Evolutionary conservation across 768 basidiomycete genomes (phyloP), one percentile per base, ranked within the genome.

Genomic region (Neoboletus magnificus): DNA sequence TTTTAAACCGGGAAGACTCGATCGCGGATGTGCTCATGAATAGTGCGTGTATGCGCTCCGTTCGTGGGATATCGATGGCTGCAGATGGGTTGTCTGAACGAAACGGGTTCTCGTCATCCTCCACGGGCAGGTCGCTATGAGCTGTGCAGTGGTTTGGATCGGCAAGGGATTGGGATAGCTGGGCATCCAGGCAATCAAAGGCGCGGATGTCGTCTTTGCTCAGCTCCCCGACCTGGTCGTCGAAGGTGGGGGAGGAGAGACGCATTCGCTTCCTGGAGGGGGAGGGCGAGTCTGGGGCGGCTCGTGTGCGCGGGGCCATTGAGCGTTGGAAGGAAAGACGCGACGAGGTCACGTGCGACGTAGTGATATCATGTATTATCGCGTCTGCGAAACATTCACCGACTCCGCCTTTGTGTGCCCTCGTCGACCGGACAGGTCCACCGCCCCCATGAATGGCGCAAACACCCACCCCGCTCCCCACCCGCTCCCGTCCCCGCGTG

Each of bases 161-260:
- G 3, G 39, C 30, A 33, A 20, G 15, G 11, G 55, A 39, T 44
- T 81, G 81, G 6, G 80, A 78, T 1, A 82, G 69, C 44, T 63
- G 69, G 6, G 73, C 71, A 29, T 85, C 79, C 12, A 84, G 65
- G 36, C 73, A 73, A 63, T 85, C 83, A 43, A 83, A 78, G 4
- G 80, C 83, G 35, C 73, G 71, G 12, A 87, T 65, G 52, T 85
- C 80, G 33, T 82, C 79, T 56, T 82, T 78, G 48, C 78, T 86
- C 50, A 83, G 65, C 22, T 79, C 79, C 8, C 58, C 71, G 23
- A 81, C 63, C 58, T 79, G 79, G 44, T 77, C 73, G 57, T 86
- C 86, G 57, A 84, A 85, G 22, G 81, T 81, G 1, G 87, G 85
- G 1, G 86, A 87, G 0, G 85, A 85, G 29, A 86, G 76, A 40